phyloP scores from a whole-genome alignment of 495 filamentous ascomycete genomes.

The Beverwykella pulmonaria region DNA sequence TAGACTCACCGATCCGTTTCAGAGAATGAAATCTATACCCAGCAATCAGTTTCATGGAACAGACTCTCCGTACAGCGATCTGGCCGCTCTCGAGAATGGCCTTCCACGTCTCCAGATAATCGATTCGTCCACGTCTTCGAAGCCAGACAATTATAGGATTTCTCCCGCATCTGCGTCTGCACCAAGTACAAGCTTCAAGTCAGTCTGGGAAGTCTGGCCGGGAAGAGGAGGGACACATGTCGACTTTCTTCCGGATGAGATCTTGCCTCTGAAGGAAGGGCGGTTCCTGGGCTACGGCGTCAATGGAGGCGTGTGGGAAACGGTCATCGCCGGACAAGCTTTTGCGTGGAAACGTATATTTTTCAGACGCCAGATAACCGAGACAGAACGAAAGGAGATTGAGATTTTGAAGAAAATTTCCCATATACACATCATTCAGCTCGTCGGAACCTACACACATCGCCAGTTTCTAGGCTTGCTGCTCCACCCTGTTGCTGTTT shows the following conservation, averaged over 20 bases:
- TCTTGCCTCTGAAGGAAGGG: conserved; percentile 24
- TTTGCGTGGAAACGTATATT: conserved; percentile 35
- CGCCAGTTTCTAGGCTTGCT: conserved; percentile 32
- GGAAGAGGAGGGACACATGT: conserved; percentile 33
- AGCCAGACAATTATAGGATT: conserved; percentile 29
- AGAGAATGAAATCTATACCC: no score
- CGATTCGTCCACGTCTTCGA: conserved; percentile 10
- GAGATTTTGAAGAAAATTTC: conserved; percentile 33
- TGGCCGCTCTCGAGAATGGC: not conserved
- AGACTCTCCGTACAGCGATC: not conserved
- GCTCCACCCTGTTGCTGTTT: conserved; percentile 32
- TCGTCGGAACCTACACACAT: conserved; percentile 35
- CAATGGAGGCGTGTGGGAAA: conserved; percentile 34
- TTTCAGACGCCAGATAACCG: conserved; percentile 19
- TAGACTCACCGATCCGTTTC: no score
- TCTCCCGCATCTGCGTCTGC: conserved; percentile 1
- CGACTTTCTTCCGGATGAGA: conserved; percentile 24
- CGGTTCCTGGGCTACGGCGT: conserved; percentile 37
- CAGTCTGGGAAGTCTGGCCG: conserved; percentile 24
- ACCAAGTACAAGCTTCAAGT: not conserved
- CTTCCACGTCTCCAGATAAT: conserved; percentile 21
- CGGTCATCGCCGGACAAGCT: conserved; percentile 14
- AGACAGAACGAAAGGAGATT: conserved; percentile 32
- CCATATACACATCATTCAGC: conserved; percentile 25
- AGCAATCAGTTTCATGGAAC: no score